Base-by-base conservation (phyloP, 1,139 yeast species). In the Ashbya aceris region DNA sequence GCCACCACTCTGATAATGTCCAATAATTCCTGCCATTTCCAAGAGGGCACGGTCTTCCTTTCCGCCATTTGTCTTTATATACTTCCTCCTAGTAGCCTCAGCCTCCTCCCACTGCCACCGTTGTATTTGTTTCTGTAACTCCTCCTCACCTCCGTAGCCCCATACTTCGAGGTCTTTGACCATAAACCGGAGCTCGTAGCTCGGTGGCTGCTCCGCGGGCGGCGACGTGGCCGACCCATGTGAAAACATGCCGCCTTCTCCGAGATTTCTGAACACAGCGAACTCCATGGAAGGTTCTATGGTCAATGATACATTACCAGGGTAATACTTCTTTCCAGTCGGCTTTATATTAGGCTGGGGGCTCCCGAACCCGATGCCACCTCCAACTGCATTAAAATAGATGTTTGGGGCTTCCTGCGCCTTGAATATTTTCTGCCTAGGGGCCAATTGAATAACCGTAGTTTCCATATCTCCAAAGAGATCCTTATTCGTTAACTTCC, bases 61-160 rank as follows among this genome's bases (percentile, higher is more conserved):
- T 53, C 83, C 58, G 44, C 71, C 75, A 43, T 73, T 71, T 33
- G 79, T 46, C 54, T 86, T 85, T 3, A 87, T 75, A 30, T 74
- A 70, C 54, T 80, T 84, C 43, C 96, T 69, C 29, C 86, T 79
- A 51, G 77, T 74, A 0, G 95, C 95, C 57, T 85, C 95, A 40
- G 77, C 71, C 54, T 83, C 83, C 57, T 89, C 96, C 96, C 96
- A 86, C 54, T 81, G 89, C 93, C 95, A 83, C 48, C 75, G 76
- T 53, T 75, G 76, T 44, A 72, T 67, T 61, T 89, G 96, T 46
- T 81, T 89, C 27, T 74, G 82, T 40, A 86, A 65, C 49, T 84
- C 94, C 47, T 77, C 76, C 14, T 74, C 76, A 5, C 83, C 76
- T 1, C 96, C 96, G 44, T 86, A 73, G 0, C 97, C 97, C 91